phyloP scores from a whole-genome alignment of 2,329 filamentous ascomycete genomes.

The Ambrosiella xylebori region DNA sequence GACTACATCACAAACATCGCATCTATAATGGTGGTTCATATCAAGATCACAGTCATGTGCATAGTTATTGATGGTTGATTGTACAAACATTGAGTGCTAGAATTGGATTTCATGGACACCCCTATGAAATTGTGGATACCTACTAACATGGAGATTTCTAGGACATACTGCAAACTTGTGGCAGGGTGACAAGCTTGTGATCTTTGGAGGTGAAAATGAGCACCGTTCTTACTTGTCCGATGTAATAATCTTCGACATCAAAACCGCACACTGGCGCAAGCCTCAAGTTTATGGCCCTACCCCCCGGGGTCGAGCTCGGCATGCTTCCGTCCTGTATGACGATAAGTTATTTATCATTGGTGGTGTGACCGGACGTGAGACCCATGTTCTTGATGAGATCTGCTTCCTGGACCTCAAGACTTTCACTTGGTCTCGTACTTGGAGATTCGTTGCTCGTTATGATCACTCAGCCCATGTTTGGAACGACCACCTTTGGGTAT shows the following conservation, averaged over 20 bases:
- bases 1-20: too few species aligned
- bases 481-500: constrained; percentile 85
- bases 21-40: too few species aligned
- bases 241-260: constrained; percentile 87
- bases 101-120: not conserved
- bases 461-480: constrained; percentile 93
- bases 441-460: constrained; percentile 88
- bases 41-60: too few species aligned
- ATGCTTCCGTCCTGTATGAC: constrained; percentile 86
- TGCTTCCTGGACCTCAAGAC: constrained; percentile 95
- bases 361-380: constrained; percentile 86
- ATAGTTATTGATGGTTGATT: too few species aligned
- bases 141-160: constrained; percentile 20
- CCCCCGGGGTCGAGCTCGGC: constrained; percentile 77
- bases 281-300: constrained; percentile 70
- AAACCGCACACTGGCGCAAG: constrained; percentile 88
- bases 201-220: constrained; percentile 96
- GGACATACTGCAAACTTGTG: constrained; percentile 91
- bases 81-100: too few species aligned
- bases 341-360: constrained; percentile 93
- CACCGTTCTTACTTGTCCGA: constrained; percentile 91
- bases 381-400: constrained; percentile 84
- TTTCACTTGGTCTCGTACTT: constrained; percentile 90
- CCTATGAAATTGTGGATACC: constrained; percentile 1
- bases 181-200: constrained; percentile 83